Percentiles rank a stretch among this genome's conserved stretches.
These are phyloP conservation scores for Hura crepitans DNA, from an alignment of 441 rosid genomes.

Conservation along the genomic window DNA sequence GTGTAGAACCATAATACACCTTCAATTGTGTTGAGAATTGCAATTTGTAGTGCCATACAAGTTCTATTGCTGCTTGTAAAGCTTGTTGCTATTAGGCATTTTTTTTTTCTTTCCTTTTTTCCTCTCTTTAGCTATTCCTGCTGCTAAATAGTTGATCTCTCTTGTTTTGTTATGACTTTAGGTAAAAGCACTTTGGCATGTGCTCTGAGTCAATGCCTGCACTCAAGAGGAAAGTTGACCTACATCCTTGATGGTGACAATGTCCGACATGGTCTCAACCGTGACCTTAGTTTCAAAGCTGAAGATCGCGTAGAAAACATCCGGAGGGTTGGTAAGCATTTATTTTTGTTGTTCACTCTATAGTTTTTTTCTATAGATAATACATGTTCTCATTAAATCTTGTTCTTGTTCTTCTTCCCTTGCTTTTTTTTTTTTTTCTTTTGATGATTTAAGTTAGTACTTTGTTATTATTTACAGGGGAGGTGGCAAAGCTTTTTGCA, in stretches of 20 bases:
- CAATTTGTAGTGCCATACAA: neutral
- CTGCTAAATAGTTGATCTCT: neutral
- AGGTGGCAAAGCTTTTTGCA: constrained; percentile 84
- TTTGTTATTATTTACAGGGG: constrained; percentile 41
- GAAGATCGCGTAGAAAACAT: constrained; percentile 89
- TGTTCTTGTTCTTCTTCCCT: neutral
- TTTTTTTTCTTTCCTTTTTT: too few relatives aligned
- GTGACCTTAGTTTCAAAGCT: constrained; percentile 77
- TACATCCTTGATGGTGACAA: constrained; percentile 91
- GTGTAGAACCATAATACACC: neutral
- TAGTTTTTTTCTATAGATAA: neutral
- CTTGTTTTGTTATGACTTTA: constrained; percentile 16
- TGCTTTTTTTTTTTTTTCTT: neutral
- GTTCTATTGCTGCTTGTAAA: neutral
- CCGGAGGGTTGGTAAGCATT: constrained; percentile 71
- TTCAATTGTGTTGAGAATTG: neutral
- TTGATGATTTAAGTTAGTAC: neutral
- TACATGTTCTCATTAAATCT: neutral
- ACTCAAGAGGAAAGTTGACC: constrained; percentile 64
- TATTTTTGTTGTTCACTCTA: neutral
- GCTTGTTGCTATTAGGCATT: neutral
- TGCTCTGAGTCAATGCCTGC: constrained; percentile 60
- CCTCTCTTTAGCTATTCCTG: neutral
- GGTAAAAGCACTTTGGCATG: constrained; percentile 94
- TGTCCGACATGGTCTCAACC: constrained; percentile 81